phyloP scores from a whole-genome alignment of 1,284 basidiomycete genomes.

The Cutaneotrichosporon sp. region DNA sequence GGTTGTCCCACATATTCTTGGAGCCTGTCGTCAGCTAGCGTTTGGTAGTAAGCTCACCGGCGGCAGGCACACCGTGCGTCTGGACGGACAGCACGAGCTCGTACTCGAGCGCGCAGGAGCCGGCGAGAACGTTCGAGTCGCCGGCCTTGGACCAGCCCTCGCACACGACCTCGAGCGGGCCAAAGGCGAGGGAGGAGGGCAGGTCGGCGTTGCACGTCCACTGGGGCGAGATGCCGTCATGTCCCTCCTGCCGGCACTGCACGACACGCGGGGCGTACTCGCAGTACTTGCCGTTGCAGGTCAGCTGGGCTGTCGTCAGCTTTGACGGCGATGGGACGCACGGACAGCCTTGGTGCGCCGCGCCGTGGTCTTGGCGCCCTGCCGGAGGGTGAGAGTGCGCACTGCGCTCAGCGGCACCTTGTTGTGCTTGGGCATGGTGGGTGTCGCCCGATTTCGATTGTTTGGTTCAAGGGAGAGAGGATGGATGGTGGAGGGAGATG shows the following conservation, averaged over 20 bases:
- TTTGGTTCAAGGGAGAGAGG: no score
- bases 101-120: slow-evolving; percentile 80
- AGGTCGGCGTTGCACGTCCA: slow-evolving; percentile 94
- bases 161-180: slow-evolving; percentile 78
- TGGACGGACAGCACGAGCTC: slow-evolving; percentile 59
- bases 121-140: slow-evolving; percentile 80
- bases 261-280: slow-evolving; percentile 81
- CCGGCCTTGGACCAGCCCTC: slow-evolving; percentile 82
- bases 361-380: slow-evolving; percentile 64
- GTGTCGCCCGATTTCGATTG: no score
- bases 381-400: slow-evolving; percentile 76
- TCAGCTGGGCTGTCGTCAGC: slow-evolving; percentile 62
- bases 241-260: slow-evolving; percentile 76
- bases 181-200: slow-evolving; percentile 75
- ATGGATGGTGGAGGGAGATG: no score
- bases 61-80: not conserved
- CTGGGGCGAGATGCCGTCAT: slow-evolving; percentile 71
- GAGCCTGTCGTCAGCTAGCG: not conserved
- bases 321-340: slow-evolving; percentile 19
- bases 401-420: slow-evolving; percentile 67
- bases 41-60: not conserved
- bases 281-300: slow-evolving; percentile 78
- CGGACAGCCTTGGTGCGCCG: slow-evolving; percentile 68
- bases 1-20: not conserved
- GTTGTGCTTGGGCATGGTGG: slow-evolving; percentile 19